Evolutionary conservation across 805 yeast genomes (phyloP).

Genomic region (Myxozyma melibiosi): DNA sequence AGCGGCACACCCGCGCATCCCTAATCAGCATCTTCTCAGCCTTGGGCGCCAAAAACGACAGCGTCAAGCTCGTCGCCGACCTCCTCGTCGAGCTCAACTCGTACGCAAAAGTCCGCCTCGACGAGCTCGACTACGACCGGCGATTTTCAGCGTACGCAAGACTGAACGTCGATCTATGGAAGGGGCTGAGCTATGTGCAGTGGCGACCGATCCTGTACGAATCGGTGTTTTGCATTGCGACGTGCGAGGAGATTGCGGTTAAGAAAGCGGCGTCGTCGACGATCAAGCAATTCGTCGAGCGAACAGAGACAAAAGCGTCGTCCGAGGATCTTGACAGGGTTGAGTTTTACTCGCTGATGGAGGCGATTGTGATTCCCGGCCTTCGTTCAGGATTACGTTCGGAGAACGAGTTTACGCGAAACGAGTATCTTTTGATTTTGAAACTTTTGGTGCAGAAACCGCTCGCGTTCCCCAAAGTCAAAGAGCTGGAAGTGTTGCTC

Average conservation of each 20-base stretch:
- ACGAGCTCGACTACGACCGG: conserved; percentile 77
- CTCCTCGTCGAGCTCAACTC: conserved; percentile 72
- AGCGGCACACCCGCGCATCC: conserved; percentile 61
- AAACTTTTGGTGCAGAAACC: conserved; percentile 60
- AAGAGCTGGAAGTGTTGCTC: conserved; percentile 66
- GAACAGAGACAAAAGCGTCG: conserved; percentile 47
- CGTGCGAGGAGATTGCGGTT: conserved; percentile 75
- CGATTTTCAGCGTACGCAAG: conserved; percentile 67
- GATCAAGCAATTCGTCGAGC: conserved; percentile 66
- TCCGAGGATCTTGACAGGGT: conserved; percentile 44
- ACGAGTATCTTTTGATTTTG: conserved; percentile 69
- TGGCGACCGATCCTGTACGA: conserved; percentile 81
- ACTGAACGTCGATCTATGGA: conserved; percentile 60
- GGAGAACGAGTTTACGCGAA: conserved; percentile 60
- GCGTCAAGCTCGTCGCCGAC: conserved; percentile 50
- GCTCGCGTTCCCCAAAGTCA: conserved; percentile 51
- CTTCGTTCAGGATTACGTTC: conserved; percentile 68
- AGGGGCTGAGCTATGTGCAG: conserved; percentile 51
- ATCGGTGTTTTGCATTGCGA: conserved; percentile 69
- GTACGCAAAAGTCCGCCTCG: conserved; percentile 60
- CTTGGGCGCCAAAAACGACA: conserved; percentile 56
- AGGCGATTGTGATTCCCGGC: conserved; percentile 61
- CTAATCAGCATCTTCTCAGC: conserved; percentile 62
- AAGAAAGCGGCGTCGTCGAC: conserved; percentile 74
- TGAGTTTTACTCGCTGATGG: conserved; percentile 41